Evolutionary conservation across 208 protist genomes (phyloP).

Genomic region (Herpetomonas tarakana): DNA sequence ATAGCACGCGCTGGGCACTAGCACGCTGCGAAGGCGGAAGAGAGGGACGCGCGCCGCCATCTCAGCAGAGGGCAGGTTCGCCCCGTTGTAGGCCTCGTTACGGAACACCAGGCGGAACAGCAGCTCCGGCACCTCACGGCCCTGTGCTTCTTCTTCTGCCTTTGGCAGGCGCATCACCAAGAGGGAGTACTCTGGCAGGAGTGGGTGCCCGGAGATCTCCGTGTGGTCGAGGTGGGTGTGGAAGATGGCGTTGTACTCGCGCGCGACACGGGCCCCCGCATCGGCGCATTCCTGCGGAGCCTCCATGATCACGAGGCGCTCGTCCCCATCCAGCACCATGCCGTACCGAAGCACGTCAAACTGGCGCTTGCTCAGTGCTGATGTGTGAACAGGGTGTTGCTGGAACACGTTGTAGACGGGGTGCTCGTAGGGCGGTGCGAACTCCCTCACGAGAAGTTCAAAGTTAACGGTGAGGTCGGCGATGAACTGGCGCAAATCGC

Average conservation of each 20-base stretch:
- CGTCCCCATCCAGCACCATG: slow-evolving; percentile 60
- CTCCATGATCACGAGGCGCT: slow-evolving; percentile 60
- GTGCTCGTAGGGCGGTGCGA: slow-evolving; percentile 48
- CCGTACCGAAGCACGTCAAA: slow-evolving; percentile 86
- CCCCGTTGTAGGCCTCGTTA: slow-evolving; percentile 59
- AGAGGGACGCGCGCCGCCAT: slow-evolving; percentile 41
- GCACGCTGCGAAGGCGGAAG: slow-evolving; percentile 74
- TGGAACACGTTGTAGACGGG: slow-evolving; percentile 50
- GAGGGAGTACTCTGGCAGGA: slow-evolving; percentile 77
- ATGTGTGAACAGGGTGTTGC: slow-evolving; percentile 49
- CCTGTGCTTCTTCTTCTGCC: slow-evolving; percentile 1
- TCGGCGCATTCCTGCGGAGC: slow-evolving; percentile 50
- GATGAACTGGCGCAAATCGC: slow-evolving; percentile 45
- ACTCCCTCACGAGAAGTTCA: slow-evolving; percentile 56
- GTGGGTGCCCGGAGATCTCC: slow-evolving; percentile 37
- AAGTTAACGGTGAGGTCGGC: slow-evolving; percentile 56
- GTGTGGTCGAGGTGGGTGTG: slow-evolving; percentile 21
- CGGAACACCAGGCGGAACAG: slow-evolving; percentile 85
- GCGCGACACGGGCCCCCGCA: slow-evolving; percentile 42
- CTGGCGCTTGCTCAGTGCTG: slow-evolving; percentile 58
- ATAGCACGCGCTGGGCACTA: slow-evolving; percentile 62
- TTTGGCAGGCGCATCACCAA: slow-evolving; percentile 65
- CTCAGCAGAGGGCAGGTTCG: neutral
- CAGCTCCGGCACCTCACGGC: slow-evolving; percentile 18
- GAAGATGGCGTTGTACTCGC: slow-evolving; percentile 59